These are phyloP conservation scores for Thoreauomyces humboldtii DNA, from an alignment of 192 early-diverging fungal genomes.

Conservation along the genomic window DNA sequence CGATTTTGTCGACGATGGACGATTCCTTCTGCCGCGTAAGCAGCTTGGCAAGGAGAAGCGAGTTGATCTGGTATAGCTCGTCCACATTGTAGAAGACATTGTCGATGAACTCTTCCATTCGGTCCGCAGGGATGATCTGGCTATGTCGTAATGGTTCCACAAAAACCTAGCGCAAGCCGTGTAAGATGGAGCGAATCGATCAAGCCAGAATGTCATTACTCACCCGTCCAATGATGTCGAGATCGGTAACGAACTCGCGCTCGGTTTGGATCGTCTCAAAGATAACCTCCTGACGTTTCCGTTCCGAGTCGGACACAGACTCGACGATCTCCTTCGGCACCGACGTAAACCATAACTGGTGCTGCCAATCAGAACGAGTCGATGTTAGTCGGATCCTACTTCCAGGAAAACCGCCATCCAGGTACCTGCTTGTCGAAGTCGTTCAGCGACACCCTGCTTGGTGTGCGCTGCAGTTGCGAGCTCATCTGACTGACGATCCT, in stretches of 20 bases:
- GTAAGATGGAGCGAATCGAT: neutral
- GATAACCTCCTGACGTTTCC: slow-evolving; percentile 89
- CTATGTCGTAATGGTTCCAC: slow-evolving; percentile 36
- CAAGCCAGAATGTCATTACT: neutral
- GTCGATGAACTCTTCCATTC: slow-evolving; percentile 69
- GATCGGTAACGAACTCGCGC: slow-evolving; percentile 85
- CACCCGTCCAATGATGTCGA: slow-evolving; percentile 73
- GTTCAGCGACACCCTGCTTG: slow-evolving; percentile 14
- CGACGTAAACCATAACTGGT: slow-evolving; percentile 80
- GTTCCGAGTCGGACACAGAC: slow-evolving; percentile 69
- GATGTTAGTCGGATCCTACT: no score
- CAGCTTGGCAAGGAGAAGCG: slow-evolving; percentile 35
- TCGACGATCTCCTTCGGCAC: slow-evolving; percentile 74
- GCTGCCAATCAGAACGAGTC: no score
- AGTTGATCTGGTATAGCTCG: slow-evolving; percentile 39
- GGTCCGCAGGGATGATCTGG: slow-evolving; percentile 62
- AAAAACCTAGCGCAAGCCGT: slow-evolving; percentile 24
- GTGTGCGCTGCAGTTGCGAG: slow-evolving; percentile 24
- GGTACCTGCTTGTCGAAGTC: neutral
- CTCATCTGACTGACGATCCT: slow-evolving; percentile 17
- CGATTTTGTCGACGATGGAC: slow-evolving; percentile 76
- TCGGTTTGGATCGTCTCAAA: slow-evolving; percentile 91
- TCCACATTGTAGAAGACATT: slow-evolving; percentile 50
- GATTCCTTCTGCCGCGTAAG: slow-evolving; percentile 45
- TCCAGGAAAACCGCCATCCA: neutral